Evolutionary conservation across 106 monocot species (phyloP), one percentile per base, ranked within the genome.

Genomic region (Dendrobium officinale): DNA sequence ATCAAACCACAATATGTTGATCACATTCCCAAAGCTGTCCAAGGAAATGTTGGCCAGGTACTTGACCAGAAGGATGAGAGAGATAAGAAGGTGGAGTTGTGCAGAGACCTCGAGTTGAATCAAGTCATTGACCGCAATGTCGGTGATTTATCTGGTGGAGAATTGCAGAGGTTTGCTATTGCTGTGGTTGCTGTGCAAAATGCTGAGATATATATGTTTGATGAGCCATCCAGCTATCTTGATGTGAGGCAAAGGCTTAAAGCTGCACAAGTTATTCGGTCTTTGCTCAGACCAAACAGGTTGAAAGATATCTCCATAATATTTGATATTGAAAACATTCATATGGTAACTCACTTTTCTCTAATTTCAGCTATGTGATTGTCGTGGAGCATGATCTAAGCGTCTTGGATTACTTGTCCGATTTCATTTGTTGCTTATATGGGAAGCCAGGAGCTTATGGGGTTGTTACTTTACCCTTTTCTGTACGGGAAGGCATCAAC

Each of bases 361-460:
- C 37, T 37, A 16, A 79, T 64, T 77, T 55, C 89, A 99, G 98
- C 79, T 99, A 93, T 91, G 98, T 99, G 75, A 93, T 99, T 85
- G 98, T 99, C 42, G 95, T 99, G 88, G 98, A 99, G 90, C 95
- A 99, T 88, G 99, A 99, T 58, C 95, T 99, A 59, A 99, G 99
- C 75, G 95, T 99, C 42, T 88, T 99, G 18, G 95, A 99, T 85
- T 99, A 99, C 82, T 83, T 99, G 66, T 99, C 99, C 31, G 99
- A 99, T 82, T 99, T 93, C 85, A 99, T 99, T 67, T 99, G 99
- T 79, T 99, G 95, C 78, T 88, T 99, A 79, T 99, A 99, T 82
- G 99, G 99, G 67, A 99, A 91, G 54, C 99, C 99, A 33, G 99
- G 99, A 77, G 95, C 99, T 72, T 99, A 99, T 84, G 99, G 99